Percentiles rank a stretch among this genome's conserved stretches.
phyloP scores from a whole-genome alignment of 441 rosid genomes.

The Breynia disticha region DNA sequence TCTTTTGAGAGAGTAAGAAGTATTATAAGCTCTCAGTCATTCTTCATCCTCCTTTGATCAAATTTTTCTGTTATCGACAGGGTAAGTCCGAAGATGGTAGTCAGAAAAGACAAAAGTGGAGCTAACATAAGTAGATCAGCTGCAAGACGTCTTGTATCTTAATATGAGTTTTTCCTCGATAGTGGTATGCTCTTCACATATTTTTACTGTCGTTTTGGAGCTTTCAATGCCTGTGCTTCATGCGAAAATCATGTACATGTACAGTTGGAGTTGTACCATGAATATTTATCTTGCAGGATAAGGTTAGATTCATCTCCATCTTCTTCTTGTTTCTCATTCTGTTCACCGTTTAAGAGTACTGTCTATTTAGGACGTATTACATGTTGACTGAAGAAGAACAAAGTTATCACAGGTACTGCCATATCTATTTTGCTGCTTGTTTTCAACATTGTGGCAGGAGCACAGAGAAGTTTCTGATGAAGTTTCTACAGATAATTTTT shows the following conservation, averaged over 20 bases:
- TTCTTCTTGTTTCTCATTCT: constrained; percentile 5
- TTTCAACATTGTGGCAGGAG: constrained; percentile 25
- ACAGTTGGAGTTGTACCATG: constrained; percentile 42
- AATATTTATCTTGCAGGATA: constrained; percentile 21
- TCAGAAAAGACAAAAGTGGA: constrained; percentile 63
- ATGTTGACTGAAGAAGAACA: too few species aligned
- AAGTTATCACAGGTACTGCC: constrained; percentile 2
- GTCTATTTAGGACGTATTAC: too few species aligned
- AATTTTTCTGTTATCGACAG: constrained; percentile 32
- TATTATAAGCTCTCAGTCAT: not conserved
- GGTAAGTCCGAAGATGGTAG: constrained; percentile 58
- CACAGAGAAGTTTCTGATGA: not conserved
- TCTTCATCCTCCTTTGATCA: constrained; percentile 3
- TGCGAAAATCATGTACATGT: constrained; percentile 36
- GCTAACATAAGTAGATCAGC: constrained; percentile 32
- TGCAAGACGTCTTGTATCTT: constrained; percentile 34
- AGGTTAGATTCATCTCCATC: constrained; percentile 14
- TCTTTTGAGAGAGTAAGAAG: not conserved
- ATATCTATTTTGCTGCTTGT: constrained; percentile 11
- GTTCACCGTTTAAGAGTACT: constrained; percentile 7
- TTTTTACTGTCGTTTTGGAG: constrained; percentile 16
- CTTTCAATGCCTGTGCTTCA: constrained; percentile 19
- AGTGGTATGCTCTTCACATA: constrained; percentile 23
- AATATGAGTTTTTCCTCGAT: constrained; percentile 20
- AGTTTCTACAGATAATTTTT: too few species aligned